These are phyloP conservation scores for Clitocybe nebularis DNA, from an alignment of 1,284 basidiomycete genomes.

Conservation along the genomic window DNA sequence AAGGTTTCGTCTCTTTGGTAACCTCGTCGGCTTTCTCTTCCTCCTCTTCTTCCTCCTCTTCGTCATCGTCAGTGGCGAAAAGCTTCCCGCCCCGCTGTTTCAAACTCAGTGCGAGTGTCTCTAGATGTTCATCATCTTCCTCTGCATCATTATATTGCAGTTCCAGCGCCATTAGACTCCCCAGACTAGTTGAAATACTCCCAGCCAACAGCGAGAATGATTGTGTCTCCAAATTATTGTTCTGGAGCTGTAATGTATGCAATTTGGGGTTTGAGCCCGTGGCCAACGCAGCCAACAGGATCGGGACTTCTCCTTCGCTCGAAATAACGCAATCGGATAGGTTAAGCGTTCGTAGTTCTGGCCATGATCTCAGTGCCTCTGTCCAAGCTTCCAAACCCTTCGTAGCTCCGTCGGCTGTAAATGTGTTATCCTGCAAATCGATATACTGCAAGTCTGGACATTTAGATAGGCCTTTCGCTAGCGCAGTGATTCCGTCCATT, in stretches of 20 bases:
- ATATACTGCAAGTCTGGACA: conserved; percentile 72
- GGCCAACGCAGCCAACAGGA: conserved; percentile 61
- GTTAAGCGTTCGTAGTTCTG: conserved; percentile 73
- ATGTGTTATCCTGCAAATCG: conserved; percentile 96
- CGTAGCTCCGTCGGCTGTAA: conserved; percentile 61
- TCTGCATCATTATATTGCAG: conserved; percentile 87
- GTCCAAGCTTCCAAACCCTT: conserved; percentile 67
- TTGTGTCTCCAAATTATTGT: conserved; percentile 80
- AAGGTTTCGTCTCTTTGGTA: conserved; percentile 24
- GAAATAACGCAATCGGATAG: conserved; percentile 91
- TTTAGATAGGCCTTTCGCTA: conserved; percentile 74
- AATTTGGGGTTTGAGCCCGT: conserved; percentile 75
- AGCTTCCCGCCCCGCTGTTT: conserved; percentile 66
- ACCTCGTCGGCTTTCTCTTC: conserved; percentile 43
- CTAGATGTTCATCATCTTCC: conserved; percentile 75
- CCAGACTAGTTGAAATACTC: conserved; percentile 60
- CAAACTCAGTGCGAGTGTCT: conserved; percentile 61
- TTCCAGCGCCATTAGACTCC: conserved; percentile 64
- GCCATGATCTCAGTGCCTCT: conserved; percentile 68
- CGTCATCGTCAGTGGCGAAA: conserved; percentile 64
- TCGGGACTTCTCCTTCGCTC: conserved; percentile 59
- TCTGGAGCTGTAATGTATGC: conserved; percentile 78
- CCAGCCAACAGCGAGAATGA: conserved; percentile 68
- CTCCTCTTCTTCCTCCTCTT: conserved; percentile 56
- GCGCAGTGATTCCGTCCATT: conserved; percentile 86